Evolutionary conservation across 2,329 filamentous ascomycete genomes (phyloP).

Genomic region (Cladosporium sp.): DNA sequence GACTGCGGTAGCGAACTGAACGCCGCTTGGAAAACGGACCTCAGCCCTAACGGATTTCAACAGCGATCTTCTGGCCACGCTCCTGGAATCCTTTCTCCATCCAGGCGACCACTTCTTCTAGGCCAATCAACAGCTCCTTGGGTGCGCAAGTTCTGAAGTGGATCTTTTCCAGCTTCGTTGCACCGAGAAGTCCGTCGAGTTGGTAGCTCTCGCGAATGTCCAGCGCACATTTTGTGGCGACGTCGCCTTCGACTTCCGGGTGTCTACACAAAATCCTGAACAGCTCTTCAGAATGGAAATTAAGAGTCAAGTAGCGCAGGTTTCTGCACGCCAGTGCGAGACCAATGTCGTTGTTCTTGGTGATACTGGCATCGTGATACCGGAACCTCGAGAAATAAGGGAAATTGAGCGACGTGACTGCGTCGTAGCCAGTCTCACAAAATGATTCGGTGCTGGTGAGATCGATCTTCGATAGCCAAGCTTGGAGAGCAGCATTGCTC

Average conservation of each 20-base stretch:
- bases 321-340: slow-evolving; percentile 22
- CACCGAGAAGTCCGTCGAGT: background rate
- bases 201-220: slow-evolving; percentile 4
- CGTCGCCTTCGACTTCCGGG: background rate
- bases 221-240: background rate
- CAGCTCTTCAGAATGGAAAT: slow-evolving; percentile 10
- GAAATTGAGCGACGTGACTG: slow-evolving; percentile 21
- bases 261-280: background rate
- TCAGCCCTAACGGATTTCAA: background rate
- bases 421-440: slow-evolving; percentile 23
- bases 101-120: background rate
- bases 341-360: slow-evolving; percentile 22
- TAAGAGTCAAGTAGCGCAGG: slow-evolving; percentile 15
- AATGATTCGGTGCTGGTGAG: slow-evolving; percentile 4
- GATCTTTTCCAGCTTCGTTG: background rate
- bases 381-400: slow-evolving; percentile 24
- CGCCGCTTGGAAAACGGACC: background rate
- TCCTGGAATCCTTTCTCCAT: background rate
- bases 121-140: too few species aligned
- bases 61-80: background rate
- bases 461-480: slow-evolving; percentile 18
- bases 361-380: background rate
- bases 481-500: slow-evolving; percentile 11
- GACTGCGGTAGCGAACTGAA: too few species aligned
- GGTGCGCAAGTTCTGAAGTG: background rate